Base-by-base conservation (phyloP, 768 basidiomycete genomes). In the Suillus cothurnatus region DNA sequence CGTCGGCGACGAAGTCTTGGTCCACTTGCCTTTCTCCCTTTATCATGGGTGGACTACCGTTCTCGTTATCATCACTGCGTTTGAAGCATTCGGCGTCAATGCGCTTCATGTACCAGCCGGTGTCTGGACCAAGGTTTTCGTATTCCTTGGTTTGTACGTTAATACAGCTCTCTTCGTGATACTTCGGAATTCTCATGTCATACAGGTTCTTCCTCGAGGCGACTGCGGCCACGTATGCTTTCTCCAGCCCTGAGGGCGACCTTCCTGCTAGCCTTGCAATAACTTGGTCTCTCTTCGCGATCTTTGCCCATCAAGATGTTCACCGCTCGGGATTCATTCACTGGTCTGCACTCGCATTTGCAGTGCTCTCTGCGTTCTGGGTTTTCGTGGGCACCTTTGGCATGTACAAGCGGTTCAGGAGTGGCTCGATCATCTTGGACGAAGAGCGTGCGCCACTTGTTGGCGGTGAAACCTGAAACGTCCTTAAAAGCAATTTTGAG, bases 1-100 rank as follows among this genome's bases (percentile, higher is more conserved):
- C 66, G 69, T 84, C 52, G 81, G 82, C 26, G 95, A 97, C 67
- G 95, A 97, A 77, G 75, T 96, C 67, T 95, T 97, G 67, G 84
- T 98, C 52, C 95, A 98, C 77, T 88, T 97, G 21, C 97, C 97
- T 3, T 98, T 99, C 86, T 95, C 93, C 2, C 88, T 98, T 57
- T 97, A 92, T 79, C 95, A 97, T 72, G 96, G 95, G 43, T 94
- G 93, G 92, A 92, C 89, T 14, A 93, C 93, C 62, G 88, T 95
- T 65, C 86, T 93, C 61, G 87, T 95, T 64, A 76, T 95, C 71
- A 77, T 95, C 68, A 89, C 91, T 49, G 92, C 84, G 3, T 96
- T 96, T 71, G 90, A 94, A 69, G 94, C 94, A 0, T 96, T 96
- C 71, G 96, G 97, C 68, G 87, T 89, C 66, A 84, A 96, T 74